Evolutionary conservation across 2,329 filamentous ascomycete genomes (phyloP).

Genomic region (Microsporum ferrugineum): DNA sequence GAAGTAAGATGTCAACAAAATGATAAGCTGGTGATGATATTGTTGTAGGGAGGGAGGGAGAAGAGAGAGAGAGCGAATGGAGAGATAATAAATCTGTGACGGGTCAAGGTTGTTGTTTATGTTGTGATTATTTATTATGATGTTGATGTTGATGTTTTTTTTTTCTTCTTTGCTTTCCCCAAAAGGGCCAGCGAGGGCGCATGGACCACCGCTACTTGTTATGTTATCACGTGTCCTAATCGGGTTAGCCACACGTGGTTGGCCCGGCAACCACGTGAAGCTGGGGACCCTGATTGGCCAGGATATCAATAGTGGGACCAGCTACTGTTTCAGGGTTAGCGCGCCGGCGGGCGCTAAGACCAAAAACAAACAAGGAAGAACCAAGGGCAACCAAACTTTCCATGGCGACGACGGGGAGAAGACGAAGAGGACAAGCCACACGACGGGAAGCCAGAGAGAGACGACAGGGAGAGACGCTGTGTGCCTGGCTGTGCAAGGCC

Average conservation of each 20-base stretch:
- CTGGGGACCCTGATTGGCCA: background rate
- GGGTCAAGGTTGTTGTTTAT: background rate
- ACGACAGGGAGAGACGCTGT: background rate
- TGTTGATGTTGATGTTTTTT: conserved; percentile 1
- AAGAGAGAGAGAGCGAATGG: conserved; percentile 8
- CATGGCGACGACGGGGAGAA: background rate
- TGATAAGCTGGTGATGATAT: background rate
- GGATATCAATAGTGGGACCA: background rate
- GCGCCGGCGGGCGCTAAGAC: background rate
- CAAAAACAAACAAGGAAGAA: background rate
- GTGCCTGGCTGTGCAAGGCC: background rate
- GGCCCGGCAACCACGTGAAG: conserved; percentile 6
- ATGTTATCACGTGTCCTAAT: conserved; percentile 27
- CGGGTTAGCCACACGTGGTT: conserved; percentile 24
- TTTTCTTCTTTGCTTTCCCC: background rate
- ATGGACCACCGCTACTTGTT: conserved; percentile 20
- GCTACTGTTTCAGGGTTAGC: background rate
- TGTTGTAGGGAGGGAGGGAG: conserved; percentile 4
- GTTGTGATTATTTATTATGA: background rate
- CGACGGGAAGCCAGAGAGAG: background rate
- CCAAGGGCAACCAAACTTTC: background rate
- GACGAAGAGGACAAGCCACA: background rate
- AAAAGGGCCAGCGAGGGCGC: background rate
- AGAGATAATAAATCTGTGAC: conserved; percentile 10
- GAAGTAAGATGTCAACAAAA: background rate